phyloP scores from a whole-genome alignment of 345 rosid genomes.

The Syzygium jambos region DNA sequence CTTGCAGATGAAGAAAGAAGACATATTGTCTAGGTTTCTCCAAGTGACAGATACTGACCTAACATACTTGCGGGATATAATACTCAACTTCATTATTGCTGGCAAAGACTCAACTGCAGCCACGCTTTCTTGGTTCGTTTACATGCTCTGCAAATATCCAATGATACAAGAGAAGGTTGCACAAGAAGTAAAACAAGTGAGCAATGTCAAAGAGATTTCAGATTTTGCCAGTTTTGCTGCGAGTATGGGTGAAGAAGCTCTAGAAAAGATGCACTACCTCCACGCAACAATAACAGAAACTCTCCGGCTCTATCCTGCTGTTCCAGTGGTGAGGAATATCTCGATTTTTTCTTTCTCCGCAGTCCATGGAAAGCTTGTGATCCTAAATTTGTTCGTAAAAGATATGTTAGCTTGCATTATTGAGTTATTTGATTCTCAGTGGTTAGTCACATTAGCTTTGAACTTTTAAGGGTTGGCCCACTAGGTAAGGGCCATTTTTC shows the following conservation, averaged over 20 bases:
- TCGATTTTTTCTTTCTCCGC: neutral
- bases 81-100: conserved; percentile 49
- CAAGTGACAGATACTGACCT: conserved; percentile 25
- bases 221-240: conserved; percentile 17
- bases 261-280: conserved; percentile 46
- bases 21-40: conserved; percentile 53
- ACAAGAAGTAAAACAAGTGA: conserved; percentile 23
- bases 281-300: conserved; percentile 59
- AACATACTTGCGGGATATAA: conserved; percentile 40
- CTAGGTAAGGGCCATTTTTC: neutral
- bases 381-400: neutral
- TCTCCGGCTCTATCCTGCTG: conserved; percentile 46
- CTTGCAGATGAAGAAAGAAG: conserved; percentile 40
- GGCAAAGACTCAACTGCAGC: conserved; percentile 64
- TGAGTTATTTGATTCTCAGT: neutral
- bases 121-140: conserved; percentile 49
- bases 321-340: conserved; percentile 43
- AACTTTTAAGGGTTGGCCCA: neutral
- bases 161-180: conserved; percentile 35
- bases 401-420: neutral
- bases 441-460: neutral
- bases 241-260: conserved; percentile 21
- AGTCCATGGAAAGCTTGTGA: neutral
- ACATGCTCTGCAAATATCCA: conserved; percentile 43
- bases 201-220: neutral